Evolutionary conservation across 768 basidiomycete genomes (phyloP), one percentile per base, ranked within the genome.

Genomic region (Rhodotorula toruloides): DNA sequence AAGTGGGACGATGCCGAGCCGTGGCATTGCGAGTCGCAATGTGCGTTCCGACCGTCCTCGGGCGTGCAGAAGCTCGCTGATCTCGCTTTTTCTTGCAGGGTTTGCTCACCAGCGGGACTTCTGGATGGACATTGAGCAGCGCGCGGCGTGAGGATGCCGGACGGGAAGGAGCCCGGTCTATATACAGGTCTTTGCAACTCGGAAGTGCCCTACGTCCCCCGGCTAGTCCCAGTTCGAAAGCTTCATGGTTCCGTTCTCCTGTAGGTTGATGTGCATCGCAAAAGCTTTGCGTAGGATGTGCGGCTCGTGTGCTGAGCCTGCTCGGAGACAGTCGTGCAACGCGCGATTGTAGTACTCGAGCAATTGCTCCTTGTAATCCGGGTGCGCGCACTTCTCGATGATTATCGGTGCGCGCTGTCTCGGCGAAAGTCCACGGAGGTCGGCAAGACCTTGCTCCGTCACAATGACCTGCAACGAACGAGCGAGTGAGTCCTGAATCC

Each of bases 401-500:
- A 76, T 75, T 12, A 76, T 48, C 19, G 71, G 74, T 4, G 74
- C 74, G 17, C 75, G 68, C 54, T 76, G 69, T 11, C 75, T 46
- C 27, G 75, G 75, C 11, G 56, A 61, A 19, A 76, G 61, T 0
- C 75, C 75, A 19, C 75, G 72, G 4, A 76, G 56, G 64, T 76
- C 75, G 16, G 75, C 75, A 6, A 76, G 63, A n/a, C 75, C 75
- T 52, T 75, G 74, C 63, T 76, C 75, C 12, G 75, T 76, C 9
- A 76, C 75, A 54, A 74, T 54, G 17, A 58, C 21, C 13, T 42
- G 21, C 11, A 21, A 42, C 40, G 40, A 31, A 21, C 12, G 39
- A 7, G 19, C n/a, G 55, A 31, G 40, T 32, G 39, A 16, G 7
- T 7, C 37, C 14, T 32, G 53, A 25, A 39, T n/a, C 12, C 25